A percentile compares a stretch with the other conserved stretches of the same genome.
Evolutionary conservation across 345 rosid species (phyloP).

Genomic region (Arabis hirsuta): DNA sequence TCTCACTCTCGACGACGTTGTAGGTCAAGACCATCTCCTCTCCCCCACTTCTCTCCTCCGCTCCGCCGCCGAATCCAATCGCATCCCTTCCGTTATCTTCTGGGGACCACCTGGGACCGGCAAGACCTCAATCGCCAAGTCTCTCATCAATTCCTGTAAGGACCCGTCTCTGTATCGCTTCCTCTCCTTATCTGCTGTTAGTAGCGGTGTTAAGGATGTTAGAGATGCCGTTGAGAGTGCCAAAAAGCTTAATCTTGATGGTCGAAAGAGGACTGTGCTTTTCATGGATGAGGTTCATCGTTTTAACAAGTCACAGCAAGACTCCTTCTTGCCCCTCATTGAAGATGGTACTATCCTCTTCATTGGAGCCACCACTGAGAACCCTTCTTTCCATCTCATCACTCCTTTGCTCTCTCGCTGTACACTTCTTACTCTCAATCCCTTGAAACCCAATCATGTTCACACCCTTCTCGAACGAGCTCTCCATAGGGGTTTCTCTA

Average conservation of each 20-base stretch:
- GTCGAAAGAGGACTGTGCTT: slow-evolving; percentile 60
- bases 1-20: slow-evolving; percentile 64
- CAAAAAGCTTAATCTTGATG: slow-evolving; percentile 52
- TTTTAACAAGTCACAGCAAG: slow-evolving; percentile 85
- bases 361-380: slow-evolving; percentile 88
- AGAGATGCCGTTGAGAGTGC: slow-evolving; percentile 74
- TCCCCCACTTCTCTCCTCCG: slow-evolving; percentile 58
- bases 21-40: slow-evolving; percentile 78
- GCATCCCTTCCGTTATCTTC: slow-evolving; percentile 72
- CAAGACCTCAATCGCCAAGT: slow-evolving; percentile 82
- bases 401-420: slow-evolving; percentile 82
- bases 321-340: slow-evolving; percentile 79
- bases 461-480: slow-evolving; percentile 61
- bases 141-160: slow-evolving; percentile 57
- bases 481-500: slow-evolving; percentile 53
- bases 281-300: slow-evolving; percentile 88
- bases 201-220: slow-evolving; percentile 80
- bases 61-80: slow-evolving; percentile 57
- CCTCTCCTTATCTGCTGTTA: slow-evolving; percentile 69
- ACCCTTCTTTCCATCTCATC: slow-evolving; percentile 83
- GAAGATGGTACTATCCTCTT: slow-evolving; percentile 88
- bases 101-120: slow-evolving; percentile 96
- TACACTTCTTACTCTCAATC: slow-evolving; percentile 64
- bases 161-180: slow-evolving; percentile 55
- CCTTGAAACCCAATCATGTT: slow-evolving; percentile 63